phyloP scores from a whole-genome alignment of 495 filamentous ascomycete species.

The Amniculicola lignicola region DNA sequence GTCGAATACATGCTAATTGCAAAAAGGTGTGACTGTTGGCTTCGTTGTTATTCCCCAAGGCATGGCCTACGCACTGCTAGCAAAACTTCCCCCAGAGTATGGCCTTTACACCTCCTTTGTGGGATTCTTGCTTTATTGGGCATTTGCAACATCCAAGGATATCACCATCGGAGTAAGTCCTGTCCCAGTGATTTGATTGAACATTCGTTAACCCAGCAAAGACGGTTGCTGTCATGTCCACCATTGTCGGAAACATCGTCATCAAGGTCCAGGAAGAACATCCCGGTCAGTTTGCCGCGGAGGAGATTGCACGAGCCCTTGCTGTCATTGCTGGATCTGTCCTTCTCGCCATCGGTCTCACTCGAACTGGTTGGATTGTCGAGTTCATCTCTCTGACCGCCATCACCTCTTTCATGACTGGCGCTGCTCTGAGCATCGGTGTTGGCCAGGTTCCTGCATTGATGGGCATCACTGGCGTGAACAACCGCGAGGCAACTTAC shows the following conservation, averaged over 20 bases:
- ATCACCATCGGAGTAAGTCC: slow-evolving; percentile 89
- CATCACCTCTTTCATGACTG: slow-evolving; percentile 97
- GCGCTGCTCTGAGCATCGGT: slow-evolving; percentile 86
- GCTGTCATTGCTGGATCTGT: slow-evolving; percentile 79
- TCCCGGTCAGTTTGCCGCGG: slow-evolving; percentile 56
- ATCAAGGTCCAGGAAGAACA: slow-evolving; percentile 52
- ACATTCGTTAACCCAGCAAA: slow-evolving; percentile 38
- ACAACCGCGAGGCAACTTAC: slow-evolving; percentile 78
- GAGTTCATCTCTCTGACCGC: slow-evolving; percentile 90
- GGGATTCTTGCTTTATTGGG: slow-evolving; percentile 94
- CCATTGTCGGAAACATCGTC: slow-evolving; percentile 78
- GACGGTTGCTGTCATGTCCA: slow-evolving; percentile 96
- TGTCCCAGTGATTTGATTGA: slow-evolving; percentile 2
- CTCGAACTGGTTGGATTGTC: slow-evolving; percentile 84
- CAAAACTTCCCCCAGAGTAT: slow-evolving; percentile 71
- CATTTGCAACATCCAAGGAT: slow-evolving; percentile 97
- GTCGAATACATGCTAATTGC: neutral
- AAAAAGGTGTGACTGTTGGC: slow-evolving; percentile 81
- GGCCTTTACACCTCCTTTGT: slow-evolving; percentile 97
- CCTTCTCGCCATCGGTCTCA: slow-evolving; percentile 73
- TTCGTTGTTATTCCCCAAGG: slow-evolving; percentile 93
- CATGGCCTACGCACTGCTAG: slow-evolving; percentile 93
- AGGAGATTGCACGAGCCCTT: slow-evolving; percentile 72
- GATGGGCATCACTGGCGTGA: slow-evolving; percentile 77
- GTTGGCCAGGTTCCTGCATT: slow-evolving; percentile 77